These are phyloP conservation scores for Ascochyta viciae-villosae DNA, from an alignment of 2,329 filamentous ascomycete genomes.

Conservation along the genomic window DNA sequence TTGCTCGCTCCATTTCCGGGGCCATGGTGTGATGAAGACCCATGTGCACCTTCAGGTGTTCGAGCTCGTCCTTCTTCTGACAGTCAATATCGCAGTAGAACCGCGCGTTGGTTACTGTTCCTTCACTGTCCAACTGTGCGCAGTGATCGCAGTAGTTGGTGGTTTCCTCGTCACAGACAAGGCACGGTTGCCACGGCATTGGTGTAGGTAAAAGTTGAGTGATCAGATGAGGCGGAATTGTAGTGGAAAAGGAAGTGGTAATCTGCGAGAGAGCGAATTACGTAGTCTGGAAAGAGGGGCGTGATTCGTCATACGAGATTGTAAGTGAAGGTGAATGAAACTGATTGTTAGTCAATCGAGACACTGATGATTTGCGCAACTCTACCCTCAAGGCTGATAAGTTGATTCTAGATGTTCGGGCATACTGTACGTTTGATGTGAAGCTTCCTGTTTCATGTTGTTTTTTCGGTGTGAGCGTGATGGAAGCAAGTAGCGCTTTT, in stretches of 20 bases:
- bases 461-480: not conserved
- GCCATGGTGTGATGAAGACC: not conserved
- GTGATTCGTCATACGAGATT: not conserved
- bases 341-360: no score
- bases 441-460: not conserved
- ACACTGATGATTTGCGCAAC: not conserved
- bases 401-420: not conserved
- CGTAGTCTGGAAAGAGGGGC: not conserved
- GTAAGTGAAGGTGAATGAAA: not conserved
- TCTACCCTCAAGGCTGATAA: not conserved
- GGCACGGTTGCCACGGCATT: slow-evolving; percentile 16
- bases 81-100: slow-evolving; percentile 19
- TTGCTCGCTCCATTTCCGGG: slow-evolving; percentile 10
- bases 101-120: not conserved
- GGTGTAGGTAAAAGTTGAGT: not conserved
- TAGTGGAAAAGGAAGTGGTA: not conserved
- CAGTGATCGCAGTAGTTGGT: slow-evolving; percentile 14
- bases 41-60: slow-evolving; percentile 13
- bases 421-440: not conserved
- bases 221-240: not conserved
- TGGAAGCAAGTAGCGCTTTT: not conserved
- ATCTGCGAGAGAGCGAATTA: not conserved
- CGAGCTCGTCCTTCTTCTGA: slow-evolving; percentile 6
- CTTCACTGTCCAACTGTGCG: not conserved
- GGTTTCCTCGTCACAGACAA: slow-evolving; percentile 9